phyloP scores from a whole-genome alignment of 495 filamentous ascomycete genomes.

The Penicillium steckii region DNA sequence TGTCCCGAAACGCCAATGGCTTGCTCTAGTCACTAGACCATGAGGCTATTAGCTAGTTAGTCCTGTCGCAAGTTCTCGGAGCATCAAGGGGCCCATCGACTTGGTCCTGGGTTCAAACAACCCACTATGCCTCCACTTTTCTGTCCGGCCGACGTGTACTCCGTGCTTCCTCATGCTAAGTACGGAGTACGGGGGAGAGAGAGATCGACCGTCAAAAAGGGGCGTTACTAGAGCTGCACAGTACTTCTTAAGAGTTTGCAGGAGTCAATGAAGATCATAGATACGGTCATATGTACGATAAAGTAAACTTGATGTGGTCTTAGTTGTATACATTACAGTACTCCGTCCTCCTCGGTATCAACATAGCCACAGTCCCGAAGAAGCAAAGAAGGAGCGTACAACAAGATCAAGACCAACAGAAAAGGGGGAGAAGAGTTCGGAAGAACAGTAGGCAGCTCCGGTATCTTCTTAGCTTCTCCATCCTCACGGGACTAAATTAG shows the following conservation, averaged over 20 bases:
- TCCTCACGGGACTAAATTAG: conserved; percentile 1
- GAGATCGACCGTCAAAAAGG: too few relatives aligned
- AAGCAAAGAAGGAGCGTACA: too few relatives aligned
- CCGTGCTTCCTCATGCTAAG: background rate
- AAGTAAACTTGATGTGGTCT: too few relatives aligned
- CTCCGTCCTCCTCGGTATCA: too few relatives aligned
- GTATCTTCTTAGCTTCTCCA: conserved; percentile 16
- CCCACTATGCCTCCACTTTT: background rate
- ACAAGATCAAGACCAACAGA: background rate
- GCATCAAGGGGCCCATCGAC: background rate
- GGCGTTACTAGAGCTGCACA: too few relatives aligned
- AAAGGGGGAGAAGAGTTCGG: conserved; percentile 6
- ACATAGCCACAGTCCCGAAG: background rate
- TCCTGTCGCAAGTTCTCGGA: background rate
- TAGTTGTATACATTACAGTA: too few relatives aligned
- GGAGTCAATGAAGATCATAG: too few relatives aligned
- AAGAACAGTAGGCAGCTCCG: conserved; percentile 10
- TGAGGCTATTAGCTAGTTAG: conserved; percentile 6
- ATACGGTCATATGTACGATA: too few relatives aligned
- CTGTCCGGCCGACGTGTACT: background rate
- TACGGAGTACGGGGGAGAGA: background rate
- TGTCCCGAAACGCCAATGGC: conserved; percentile 3
- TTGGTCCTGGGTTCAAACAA: background rate
- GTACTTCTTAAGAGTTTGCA: too few relatives aligned
- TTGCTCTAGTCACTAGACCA: conserved; percentile 1